Base-by-base conservation (phyloP, 2,329 filamentous ascomycete genomes). In the Colletotrichum sp. region DNA sequence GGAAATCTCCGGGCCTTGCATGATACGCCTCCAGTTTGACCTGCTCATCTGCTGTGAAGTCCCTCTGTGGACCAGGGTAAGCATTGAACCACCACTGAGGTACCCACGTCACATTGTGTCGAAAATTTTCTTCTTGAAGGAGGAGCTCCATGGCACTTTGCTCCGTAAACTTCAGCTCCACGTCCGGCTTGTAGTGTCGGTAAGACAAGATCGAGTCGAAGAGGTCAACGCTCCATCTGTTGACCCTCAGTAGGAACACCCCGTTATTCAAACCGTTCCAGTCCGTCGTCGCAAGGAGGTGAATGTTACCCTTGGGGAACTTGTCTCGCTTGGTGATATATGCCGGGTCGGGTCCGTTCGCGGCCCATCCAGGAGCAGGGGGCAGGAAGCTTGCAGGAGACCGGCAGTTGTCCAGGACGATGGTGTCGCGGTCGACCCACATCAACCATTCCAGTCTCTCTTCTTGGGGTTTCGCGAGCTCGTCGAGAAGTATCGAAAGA, bases 401-500 rank as follows among this genome's bases (percentile, higher is more conserved):
- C 8, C 76, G 72, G 74, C 77, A 79, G 28, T 76, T 62, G 64
- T 79, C 78, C 24, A 80, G 75, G 8, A 77, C 68, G 57, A 80
- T 76, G 18, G 78, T 77, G 52, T 80, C 79, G 18, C 77, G 74
- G 71, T 80, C 79, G 24, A 79, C 75, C 79, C 79, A 79, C 55
- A 79, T 67, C 3, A 79, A 28, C 78, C 78, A 79, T 36, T 78
- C 70, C 3, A 77, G 60, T 1, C 78, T 70, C 26, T 78, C 69
- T 13, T 74, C 57, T 4, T 49, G 15, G 15, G 73, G 71, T 39
- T 79, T 79, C 6, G 64, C 30, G 73, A 79, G 74, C 67, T 79
- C 78, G 6, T 64, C 65, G n/a, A 79, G 34, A 4, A 79, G 39
- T 15, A 86, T 79, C 26, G 83, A 81, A 39, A 86, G 77, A 9